A percentile compares a stretch with the other conserved stretches of the same genome.
Evolutionary conservation across 345 rosid genomes (phyloP).

Genomic region (Crucihimalaya himalaica): DNA sequence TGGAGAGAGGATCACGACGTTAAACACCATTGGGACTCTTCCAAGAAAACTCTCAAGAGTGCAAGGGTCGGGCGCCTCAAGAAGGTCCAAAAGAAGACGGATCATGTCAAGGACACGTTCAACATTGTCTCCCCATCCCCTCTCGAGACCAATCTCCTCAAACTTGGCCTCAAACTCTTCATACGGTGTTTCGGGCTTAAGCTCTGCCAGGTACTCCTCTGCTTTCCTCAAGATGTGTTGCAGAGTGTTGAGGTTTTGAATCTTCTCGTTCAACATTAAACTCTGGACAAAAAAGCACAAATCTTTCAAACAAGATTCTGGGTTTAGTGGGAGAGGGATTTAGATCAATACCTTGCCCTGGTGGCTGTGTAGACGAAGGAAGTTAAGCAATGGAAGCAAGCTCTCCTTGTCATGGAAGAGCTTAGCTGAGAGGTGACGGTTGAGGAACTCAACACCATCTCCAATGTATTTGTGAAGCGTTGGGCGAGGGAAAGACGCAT

Average conservation of each 20-base stretch:
- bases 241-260: slow-evolving; percentile 64
- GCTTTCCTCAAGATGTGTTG: slow-evolving; percentile 86
- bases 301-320: not conserved
- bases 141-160: slow-evolving; percentile 92
- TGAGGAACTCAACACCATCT: slow-evolving; percentile 95
- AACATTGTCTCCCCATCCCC: slow-evolving; percentile 93
- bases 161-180: slow-evolving; percentile 69
- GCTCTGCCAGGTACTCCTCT: slow-evolving; percentile 67
- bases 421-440: slow-evolving; percentile 93
- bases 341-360: slow-evolving; percentile 65
- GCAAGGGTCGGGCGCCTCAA: slow-evolving; percentile 95
- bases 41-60: slow-evolving; percentile 90
- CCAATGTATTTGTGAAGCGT: slow-evolving; percentile 87
- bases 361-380: slow-evolving; percentile 80
- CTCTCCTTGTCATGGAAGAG: slow-evolving; percentile 96
- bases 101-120: slow-evolving; percentile 87
- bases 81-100: slow-evolving; percentile 87
- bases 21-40: slow-evolving; percentile 90
- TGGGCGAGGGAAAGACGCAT: slow-evolving; percentile 86
- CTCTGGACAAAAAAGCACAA: slow-evolving; percentile 48
- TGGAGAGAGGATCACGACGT: slow-evolving; percentile 89
- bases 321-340: not conserved
- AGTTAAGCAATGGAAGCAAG: slow-evolving; percentile 85
- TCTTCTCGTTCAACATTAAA: slow-evolving; percentile 76
- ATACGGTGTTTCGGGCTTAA: slow-evolving; percentile 56